These are phyloP conservation scores for Astraeus odoratus DNA, from an alignment of 768 basidiomycete species.

Conservation along the genomic window DNA sequence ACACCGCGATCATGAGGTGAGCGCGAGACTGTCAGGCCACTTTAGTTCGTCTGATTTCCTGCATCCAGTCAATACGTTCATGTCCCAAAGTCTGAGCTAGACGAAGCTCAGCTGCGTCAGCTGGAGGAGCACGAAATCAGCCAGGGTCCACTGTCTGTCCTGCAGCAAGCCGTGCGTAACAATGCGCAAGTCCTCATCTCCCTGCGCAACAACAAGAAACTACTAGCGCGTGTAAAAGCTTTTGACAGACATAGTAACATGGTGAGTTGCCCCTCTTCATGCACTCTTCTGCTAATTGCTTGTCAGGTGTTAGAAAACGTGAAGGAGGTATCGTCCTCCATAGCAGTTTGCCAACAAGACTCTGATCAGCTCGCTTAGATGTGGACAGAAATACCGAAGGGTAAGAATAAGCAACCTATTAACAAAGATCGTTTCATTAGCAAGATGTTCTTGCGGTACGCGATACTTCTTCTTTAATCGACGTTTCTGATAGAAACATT, in stretches of 20 bases:
- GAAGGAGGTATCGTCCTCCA: constrained; percentile 65
- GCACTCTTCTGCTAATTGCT: background rate
- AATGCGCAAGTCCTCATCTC: constrained; percentile 97
- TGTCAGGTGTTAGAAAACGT: constrained; percentile 93
- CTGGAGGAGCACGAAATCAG: constrained; percentile 98
- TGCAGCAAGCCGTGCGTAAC: constrained; percentile 96
- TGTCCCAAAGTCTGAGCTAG: constrained; percentile 93
- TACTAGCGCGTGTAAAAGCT: constrained; percentile 92
- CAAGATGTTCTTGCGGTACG: constrained; percentile 94
- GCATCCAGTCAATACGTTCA: constrained; percentile 85
- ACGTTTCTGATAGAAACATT: constrained; percentile 7
- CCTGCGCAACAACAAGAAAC: constrained; percentile 96
- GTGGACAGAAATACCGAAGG: constrained; percentile 99
- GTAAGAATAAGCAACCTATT: constrained; percentile 97
- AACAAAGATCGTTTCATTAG: constrained; percentile 99
- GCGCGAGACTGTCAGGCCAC: constrained; percentile 4
- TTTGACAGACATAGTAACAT: constrained; percentile 99
- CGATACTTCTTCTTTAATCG: constrained; percentile 5
- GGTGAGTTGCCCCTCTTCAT: constrained; percentile 42
- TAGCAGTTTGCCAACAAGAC: background rate
- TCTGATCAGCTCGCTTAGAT: constrained; percentile 49
- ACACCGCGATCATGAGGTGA: constrained; percentile 28
- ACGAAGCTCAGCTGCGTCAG: constrained; percentile 92
- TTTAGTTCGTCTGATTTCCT: constrained; percentile 3
- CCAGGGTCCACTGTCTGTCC: constrained; percentile 92